Base-by-base conservation (phyloP, 805 yeast species). In the Candida sithepensis region DNA sequence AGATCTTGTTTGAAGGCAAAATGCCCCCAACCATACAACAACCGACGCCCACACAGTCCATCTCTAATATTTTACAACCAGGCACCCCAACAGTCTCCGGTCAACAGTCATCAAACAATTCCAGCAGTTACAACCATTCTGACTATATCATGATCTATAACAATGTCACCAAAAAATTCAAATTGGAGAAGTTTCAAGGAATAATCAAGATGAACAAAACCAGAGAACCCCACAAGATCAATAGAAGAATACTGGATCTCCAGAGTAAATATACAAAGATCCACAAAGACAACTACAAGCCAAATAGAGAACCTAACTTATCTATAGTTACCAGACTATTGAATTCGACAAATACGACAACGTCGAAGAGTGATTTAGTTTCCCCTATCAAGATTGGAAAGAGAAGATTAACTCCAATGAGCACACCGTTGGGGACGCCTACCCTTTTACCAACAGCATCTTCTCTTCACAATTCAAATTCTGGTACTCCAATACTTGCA, bases 131-230 rank as follows among this genome's bases (percentile, higher is more conserved):
- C 19, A 26, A 22, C 30, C 45, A 46, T 30, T 46, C 60, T n/a
- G 71, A 67, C 20, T 62, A 50, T 33, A 48, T 59, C 2, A 44
- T 67, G 30, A 39, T 60, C 5, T 67, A 52, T 45, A 67, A 67
- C 47, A 54, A 54, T 28, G 56, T 59, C 12, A 43, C 54, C 3
- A 57, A 57, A 20, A 42, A 44, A 16, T 66, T 67, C 50, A 54
- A 55, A 40, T 46, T 66, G 47, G 65, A 65, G 33, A 47, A 44
- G 32, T 57, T 61, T 47, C 51, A 51, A 34, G 65, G 66, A 2
- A 48, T 55, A 12, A 52, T 67, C 24, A 56, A 60, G 37, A 57
- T 67, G 64, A 58, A 49, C 44, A 66, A 65, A 52, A 62, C 69
- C 2, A 50, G 71, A 36, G 64, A 63, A 32, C 64, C 65, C 3